Evolutionary conservation across 1,284 basidiomycete species (phyloP), one percentile per base, ranked within the genome.

Genomic region (Sporisorium sorghi): DNA sequence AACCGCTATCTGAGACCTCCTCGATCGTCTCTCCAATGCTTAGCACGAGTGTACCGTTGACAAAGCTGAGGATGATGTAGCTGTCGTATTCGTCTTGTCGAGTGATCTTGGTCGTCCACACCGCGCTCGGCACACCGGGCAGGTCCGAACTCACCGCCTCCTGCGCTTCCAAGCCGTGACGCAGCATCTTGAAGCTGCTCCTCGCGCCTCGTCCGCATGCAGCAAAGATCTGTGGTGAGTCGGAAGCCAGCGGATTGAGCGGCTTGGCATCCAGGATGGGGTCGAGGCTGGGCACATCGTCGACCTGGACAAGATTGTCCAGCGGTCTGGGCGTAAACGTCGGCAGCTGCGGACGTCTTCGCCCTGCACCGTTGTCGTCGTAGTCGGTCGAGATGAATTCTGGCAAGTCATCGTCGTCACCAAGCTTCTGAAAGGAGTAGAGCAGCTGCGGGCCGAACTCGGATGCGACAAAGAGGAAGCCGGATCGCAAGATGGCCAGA

Each of bases 21-120:
- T 84, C 82, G 51, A 84, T 84, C n/a, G 77, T 78, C 52, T 84
- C 83, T 30, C 83, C 82, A 46, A 84, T 83, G 48, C 78, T 79
- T 14, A 84, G 72, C 12, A 84, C 82, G 9, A 84, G 73, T 2
- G 83, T 84, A 15, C 82, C 83, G 55, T 84, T 84, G 51, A 84
- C 79, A 49, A 84, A 84, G 58, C 79, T 81, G 52, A 84, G 77
- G 37, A 84, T 76, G 67, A 84, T 84, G 68, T 83, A 84, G 32
- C 79, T 75, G 61, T 84, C 82, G 58, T 75, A 74, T 54, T 78
- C 75, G 57, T 83, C 83, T 5, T 47, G 58, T 17, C 60, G 62
- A 28, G 76, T 72, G 53, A 84, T 75, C 58, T 75, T 76, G 23
- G 82, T 83, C 11, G 83, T 75, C 83, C 83, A 84, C 0, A 84